phyloP scores from a whole-genome alignment of 257 asterid species.

The Solanum arcanum region DNA sequence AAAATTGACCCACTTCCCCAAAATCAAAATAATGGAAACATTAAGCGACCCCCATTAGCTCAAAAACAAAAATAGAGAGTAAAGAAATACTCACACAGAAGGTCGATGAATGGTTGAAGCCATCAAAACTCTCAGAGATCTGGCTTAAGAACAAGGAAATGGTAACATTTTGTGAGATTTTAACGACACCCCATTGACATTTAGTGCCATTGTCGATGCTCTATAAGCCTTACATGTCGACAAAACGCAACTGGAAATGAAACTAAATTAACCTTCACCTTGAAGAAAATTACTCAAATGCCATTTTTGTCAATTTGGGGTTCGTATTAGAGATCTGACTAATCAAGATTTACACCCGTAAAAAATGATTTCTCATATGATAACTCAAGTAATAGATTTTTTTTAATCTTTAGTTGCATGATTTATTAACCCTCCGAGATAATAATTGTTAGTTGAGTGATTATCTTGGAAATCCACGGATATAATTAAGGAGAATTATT shows the following conservation, averaged over 20 bases:
- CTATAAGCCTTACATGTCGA: neutral
- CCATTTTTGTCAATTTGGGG: neutral
- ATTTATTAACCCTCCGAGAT: neutral
- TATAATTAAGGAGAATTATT: neutral
- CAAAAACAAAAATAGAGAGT: neutral
- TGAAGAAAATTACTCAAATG: neutral
- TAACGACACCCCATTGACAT: conserved; percentile 11
- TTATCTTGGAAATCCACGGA: neutral
- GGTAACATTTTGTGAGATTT: conserved; percentile 12
- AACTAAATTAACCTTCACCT: neutral
- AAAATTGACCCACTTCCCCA: neutral
- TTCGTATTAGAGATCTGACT: neutral
- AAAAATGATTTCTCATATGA: neutral
- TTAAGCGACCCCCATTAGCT: neutral
- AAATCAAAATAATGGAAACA: neutral
- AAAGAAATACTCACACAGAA: conserved; percentile 21
- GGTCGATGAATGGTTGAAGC: conserved; percentile 18
- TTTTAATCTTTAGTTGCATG: no score
- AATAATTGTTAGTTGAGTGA: neutral
- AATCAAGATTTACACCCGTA: neutral
- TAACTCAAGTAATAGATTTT: neutral
- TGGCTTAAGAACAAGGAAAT: conserved; percentile 2
- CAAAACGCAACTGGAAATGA: neutral
- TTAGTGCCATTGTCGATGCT: conserved; percentile 37
- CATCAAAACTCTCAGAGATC: conserved; percentile 51